Conservation (phyloP, 2,329 filamentous ascomycete species). For the Neocatenulostroma microsporum region DNA sequence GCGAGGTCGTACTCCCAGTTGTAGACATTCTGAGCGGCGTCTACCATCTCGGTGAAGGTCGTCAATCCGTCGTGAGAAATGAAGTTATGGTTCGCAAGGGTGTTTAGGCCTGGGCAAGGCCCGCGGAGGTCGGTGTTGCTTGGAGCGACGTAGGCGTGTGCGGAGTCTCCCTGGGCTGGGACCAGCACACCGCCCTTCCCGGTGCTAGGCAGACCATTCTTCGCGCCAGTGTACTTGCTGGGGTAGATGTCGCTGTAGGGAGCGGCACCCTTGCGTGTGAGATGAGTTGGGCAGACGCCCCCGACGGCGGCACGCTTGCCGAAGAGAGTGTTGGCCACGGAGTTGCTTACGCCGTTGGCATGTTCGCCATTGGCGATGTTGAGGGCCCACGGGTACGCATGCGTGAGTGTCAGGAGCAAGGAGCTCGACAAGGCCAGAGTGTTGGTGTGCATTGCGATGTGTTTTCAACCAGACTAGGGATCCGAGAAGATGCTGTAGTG, state of each 20-base stretch:
- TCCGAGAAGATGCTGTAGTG: too few species aligned
- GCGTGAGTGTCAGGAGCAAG: neutral
- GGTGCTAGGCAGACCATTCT: constrained; percentile 25
- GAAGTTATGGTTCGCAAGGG: constrained; percentile 35
- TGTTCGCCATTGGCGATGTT: neutral
- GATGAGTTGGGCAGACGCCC: constrained; percentile 1
- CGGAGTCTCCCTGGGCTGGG: constrained; percentile 32
- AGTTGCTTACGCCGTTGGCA: neutral
- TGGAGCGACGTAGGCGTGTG: constrained; percentile 29
- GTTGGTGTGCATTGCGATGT: too few species aligned
- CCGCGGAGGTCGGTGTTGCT: constrained; percentile 22
- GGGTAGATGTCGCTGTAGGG: constrained; percentile 6
- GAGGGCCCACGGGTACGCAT: constrained; percentile 1
- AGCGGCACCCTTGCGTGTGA: constrained; percentile 4
- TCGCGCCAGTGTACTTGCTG: constrained; percentile 7
- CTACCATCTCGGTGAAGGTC: constrained; percentile 34
- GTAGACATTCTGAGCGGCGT: constrained; percentile 36
- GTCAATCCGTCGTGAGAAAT: constrained; percentile 34
- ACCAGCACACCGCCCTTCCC: constrained; percentile 36
- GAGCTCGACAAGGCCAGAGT: too few species aligned
- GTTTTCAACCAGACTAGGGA: too few species aligned
- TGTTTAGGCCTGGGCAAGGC: constrained; percentile 28
- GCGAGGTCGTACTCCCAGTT: constrained; percentile 34
- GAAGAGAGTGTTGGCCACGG: too few species aligned
- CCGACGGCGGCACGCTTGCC: too few species aligned